Base-by-base conservation (phyloP, 495 filamentous ascomycete species). In the Lasiosphaeria ovina region DNA sequence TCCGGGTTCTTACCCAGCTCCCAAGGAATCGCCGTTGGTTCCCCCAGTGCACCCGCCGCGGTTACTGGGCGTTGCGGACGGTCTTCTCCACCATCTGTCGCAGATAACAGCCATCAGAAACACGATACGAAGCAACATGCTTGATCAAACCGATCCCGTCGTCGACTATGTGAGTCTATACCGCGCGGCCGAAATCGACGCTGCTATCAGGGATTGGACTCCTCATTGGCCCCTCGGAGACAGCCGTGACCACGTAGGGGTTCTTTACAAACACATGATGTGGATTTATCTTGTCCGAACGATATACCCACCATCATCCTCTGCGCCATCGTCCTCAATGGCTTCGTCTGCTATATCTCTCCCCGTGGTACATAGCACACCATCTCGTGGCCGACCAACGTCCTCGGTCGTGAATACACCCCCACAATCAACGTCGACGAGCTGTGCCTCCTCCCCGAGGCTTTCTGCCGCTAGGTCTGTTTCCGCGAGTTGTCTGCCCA, bases 221-320 rank as follows among this genome's bases (percentile, higher is more conserved):
- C 90, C 90, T 6, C 81, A 81, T 0, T 88, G 91, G 73, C 79
- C 85, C 5, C 77, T 80, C 7, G 86, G 89, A 10, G 87, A 90
- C 31, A 81, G 85, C 24, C 89, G 92, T 45, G 89, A 86, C 69
- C 82, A 81, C n/a, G 84, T 91, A 35, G 88, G 87, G 0, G 84
- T 92, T 59, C 82, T 97, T 5, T 96, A 97, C 72, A 85, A 91
- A 49, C 92, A 96, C 70, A 91, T 89, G 65, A 90, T 92, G 60
- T 96, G 91, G 91, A 85, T 96, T 5, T 96, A 97, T 67, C 80
- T 97, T 0, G 89, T 89, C 69, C 85, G 92, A 35, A 96, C 92
- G 2, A 89, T 94, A 63, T 86, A 88, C 59, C 89, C 89, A n/a
- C 80, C 81, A 1, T 74, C 44, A 16, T 14, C 42, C 12, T 58